phyloP scores from a whole-genome alignment of 768 basidiomycete genomes.

The Tricholoma sp. region DNA sequence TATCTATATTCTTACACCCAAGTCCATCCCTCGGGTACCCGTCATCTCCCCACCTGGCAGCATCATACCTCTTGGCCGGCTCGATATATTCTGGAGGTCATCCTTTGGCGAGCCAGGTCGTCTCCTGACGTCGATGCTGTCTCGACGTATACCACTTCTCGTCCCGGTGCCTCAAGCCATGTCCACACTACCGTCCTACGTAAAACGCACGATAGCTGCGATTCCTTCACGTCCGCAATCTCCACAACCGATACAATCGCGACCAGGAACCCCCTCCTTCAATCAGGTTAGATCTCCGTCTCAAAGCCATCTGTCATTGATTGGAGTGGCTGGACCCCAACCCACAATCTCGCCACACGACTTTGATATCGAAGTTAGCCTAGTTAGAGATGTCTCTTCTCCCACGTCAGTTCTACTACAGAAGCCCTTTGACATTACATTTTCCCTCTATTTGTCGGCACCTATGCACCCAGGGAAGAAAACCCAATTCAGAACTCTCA shows the following conservation, averaged over 20 bases:
- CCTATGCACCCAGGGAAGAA: slow-evolving; percentile 29
- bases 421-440: slow-evolving; percentile 54
- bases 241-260: slow-evolving; percentile 45
- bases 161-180: slow-evolving; percentile 42
- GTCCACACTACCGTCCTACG: slow-evolving; percentile 72
- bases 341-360: slow-evolving; percentile 15
- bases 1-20: slow-evolving; percentile 73
- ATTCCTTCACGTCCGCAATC: slow-evolving; percentile 53
- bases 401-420: slow-evolving; percentile 41
- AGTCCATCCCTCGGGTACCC: slow-evolving; percentile 36
- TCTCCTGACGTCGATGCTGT: slow-evolving; percentile 83
- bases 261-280: slow-evolving; percentile 54
- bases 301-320: slow-evolving; percentile 36
- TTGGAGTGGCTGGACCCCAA: slow-evolving; percentile 25
- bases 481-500: slow-evolving; percentile 33
- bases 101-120: slow-evolving; percentile 83
- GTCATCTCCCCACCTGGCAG: slow-evolving; percentile 58
- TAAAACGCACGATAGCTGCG: slow-evolving; percentile 51
- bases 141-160: slow-evolving; percentile 66
- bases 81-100: slow-evolving; percentile 88
- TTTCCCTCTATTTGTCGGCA: slow-evolving; percentile 49
- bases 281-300: slow-evolving; percentile 38
- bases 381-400: slow-evolving; percentile 48
- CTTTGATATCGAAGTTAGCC: slow-evolving; percentile 50
- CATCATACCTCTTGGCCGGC: slow-evolving; percentile 73